Base-by-base conservation (phyloP, 345 rosid genomes). In the Erodium maritimum region DNA sequence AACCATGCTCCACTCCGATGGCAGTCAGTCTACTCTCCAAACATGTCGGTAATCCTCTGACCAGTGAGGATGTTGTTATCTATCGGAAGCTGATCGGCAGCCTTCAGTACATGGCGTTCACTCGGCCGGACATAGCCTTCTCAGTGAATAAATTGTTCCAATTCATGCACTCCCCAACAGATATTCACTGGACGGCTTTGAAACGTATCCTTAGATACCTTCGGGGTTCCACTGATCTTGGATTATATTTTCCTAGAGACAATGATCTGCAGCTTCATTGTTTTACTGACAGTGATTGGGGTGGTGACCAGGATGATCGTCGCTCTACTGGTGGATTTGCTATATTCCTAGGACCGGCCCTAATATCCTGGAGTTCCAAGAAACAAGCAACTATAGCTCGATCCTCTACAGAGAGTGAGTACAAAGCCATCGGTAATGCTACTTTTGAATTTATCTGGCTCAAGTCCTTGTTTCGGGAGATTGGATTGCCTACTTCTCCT, bases 71-170 rank as follows among this genome's bases (percentile, higher is more conserved):
- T 1, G 11, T 5, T 42, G 1, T 2, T 37, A 6, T 3, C 8
- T 59, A 42, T 37, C 17, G 54, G 1, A 2, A 19, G 8, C 1
- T 22, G 7, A 25, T 21, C 12, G 62, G 62, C 4, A 11, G 9
- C 17, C 62, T 59, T 12, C 2, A 42, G 14, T 59, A 59, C 22
- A 2, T 18, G 0, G 48, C 54, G 12, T 3, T 19, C 6, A 45
- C 62, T 14, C 16, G 62, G 5, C 62, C 62, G 4, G 54, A 59
- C 17, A 45, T 59, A 2, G 16, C 54, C 17, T 59, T 19, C 21
- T 19, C 33, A 1, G 54, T 59, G 0, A 18, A 59, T 1, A 19
- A 45, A 50, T n/a, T 59, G n/a, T 10, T 52, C 42, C 62, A 59
- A 46, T 45, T 42, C 48, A 11, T 59, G 29, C n/a, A 19, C 21